A percentile compares a stretch with the other conserved stretches of the same genome.
These are phyloP conservation scores for Metschnikowia anglica DNA, from an alignment of 805 yeast genomes.

Conservation along the genomic window DNA sequence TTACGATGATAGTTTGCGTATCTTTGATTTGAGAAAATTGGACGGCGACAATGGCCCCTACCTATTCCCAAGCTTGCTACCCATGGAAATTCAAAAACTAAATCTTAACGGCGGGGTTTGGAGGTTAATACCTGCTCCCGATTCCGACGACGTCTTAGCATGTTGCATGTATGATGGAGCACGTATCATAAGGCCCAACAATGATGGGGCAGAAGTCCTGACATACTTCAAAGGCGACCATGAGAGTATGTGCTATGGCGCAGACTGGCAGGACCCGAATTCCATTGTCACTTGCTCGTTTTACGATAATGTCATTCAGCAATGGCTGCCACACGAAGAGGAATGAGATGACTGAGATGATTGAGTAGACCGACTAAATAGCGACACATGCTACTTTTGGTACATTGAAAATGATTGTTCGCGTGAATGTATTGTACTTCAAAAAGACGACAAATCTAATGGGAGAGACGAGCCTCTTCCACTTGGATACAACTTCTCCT, in stretches of 20 bases:
- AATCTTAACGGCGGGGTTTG: conserved; percentile 93
- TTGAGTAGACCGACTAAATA: background rate
- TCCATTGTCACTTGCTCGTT: conserved; percentile 81
- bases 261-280: conserved; percentile 68
- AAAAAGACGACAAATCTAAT: conserved; percentile 47
- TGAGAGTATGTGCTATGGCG: conserved; percentile 93
- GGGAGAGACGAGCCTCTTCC: conserved; percentile 95
- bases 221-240: conserved; percentile 66
- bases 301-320: conserved; percentile 79
- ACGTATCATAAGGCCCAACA: conserved; percentile 47
- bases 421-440: background rate
- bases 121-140: conserved; percentile 72
- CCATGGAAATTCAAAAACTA: conserved; percentile 42
- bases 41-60: conserved; percentile 38
- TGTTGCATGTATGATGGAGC: conserved; percentile 98
- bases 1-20: conserved; percentile 77
- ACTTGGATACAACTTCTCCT: conserved; percentile 81
- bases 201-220: conserved; percentile 26
- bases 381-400: background rate
- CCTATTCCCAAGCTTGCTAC: conserved; percentile 48
- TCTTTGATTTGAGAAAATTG: conserved; percentile 63
- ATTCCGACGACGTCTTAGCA: conserved; percentile 52
- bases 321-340: conserved; percentile 51
- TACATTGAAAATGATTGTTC: background rate
- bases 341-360: background rate